Evolutionary conservation across 305 asterid genomes (phyloP).

Genomic region (Ruellia speciosa): DNA sequence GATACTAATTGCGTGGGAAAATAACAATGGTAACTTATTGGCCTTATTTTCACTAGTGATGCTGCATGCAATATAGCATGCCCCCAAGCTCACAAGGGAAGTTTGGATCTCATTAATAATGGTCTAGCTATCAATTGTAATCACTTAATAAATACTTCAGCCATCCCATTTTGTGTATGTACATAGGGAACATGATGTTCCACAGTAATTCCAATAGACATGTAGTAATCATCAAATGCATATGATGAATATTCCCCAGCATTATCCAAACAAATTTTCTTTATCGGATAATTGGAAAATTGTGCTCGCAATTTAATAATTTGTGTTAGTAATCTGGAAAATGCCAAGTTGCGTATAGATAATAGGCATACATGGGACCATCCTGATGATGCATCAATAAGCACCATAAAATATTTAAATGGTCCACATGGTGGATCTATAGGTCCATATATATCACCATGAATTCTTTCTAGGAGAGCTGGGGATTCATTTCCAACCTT

Average conservation of each 20-base stretch:
- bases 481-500: background rate
- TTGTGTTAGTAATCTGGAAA: background rate
- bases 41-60: background rate
- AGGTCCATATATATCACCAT: background rate
- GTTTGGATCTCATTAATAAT: slow-evolving; percentile 4
- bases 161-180: slow-evolving; percentile 1
- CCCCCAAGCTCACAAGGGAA: background rate
- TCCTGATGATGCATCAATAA: background rate
- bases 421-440: no score
- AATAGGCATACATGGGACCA: slow-evolving; percentile 7
- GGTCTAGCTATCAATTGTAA: slow-evolving; percentile 9
- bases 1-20: no score
- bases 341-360: background rate
- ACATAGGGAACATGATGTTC: slow-evolving; percentile 1
- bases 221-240: no score
- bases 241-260: no score
- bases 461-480: background rate
- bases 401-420: background rate
- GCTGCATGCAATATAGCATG: slow-evolving; percentile 7
- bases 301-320: no score
- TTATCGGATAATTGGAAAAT: no score
- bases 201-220: no score
- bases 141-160: background rate
- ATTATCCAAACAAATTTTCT: no score
- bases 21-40: background rate